These are phyloP conservation scores for Solanum megistacrolobum DNA, from an alignment of 257 asterid species.

Conservation along the genomic window DNA sequence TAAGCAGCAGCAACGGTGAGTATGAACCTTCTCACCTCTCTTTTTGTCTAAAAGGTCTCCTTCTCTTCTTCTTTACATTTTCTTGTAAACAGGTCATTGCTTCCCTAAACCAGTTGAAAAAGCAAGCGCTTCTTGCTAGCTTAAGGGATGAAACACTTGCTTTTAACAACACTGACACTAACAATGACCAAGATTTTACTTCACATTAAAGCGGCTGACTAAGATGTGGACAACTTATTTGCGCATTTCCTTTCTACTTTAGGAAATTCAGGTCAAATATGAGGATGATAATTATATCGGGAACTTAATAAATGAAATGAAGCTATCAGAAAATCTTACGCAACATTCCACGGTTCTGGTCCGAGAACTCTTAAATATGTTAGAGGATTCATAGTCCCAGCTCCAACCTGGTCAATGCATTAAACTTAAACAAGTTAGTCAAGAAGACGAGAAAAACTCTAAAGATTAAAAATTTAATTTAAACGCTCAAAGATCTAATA, in stretches of 20 bases:
- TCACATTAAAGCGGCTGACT: not conserved
- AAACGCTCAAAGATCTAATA: not conserved
- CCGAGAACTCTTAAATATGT: conserved; percentile 93
- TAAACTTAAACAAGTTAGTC: conserved; percentile 14
- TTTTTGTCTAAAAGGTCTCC: not conserved
- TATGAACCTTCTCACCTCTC: not conserved
- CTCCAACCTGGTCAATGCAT: conserved; percentile 77
- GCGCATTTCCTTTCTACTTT: not conserved
- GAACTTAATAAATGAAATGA: not conserved
- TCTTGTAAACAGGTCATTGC: not conserved
- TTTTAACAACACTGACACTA: not conserved
- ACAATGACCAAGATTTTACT: not conserved
- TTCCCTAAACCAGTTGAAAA: not conserved
- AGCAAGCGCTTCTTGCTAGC: not conserved
- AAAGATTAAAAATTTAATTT: not conserved
- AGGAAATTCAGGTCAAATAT: not conserved
- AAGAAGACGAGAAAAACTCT: not conserved
- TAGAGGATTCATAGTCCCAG: conserved; percentile 98
- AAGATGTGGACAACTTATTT: not conserved
- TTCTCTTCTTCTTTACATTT: not conserved
- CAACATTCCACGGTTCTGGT: conserved; percentile 99
- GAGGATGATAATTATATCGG: not conserved
- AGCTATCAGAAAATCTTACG: conserved; percentile 46
- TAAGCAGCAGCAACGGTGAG: not conserved
- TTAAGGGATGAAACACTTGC: not conserved